Base-by-base conservation (phyloP, 768 basidiomycete species). In the Suillus ampliporus region DNA sequence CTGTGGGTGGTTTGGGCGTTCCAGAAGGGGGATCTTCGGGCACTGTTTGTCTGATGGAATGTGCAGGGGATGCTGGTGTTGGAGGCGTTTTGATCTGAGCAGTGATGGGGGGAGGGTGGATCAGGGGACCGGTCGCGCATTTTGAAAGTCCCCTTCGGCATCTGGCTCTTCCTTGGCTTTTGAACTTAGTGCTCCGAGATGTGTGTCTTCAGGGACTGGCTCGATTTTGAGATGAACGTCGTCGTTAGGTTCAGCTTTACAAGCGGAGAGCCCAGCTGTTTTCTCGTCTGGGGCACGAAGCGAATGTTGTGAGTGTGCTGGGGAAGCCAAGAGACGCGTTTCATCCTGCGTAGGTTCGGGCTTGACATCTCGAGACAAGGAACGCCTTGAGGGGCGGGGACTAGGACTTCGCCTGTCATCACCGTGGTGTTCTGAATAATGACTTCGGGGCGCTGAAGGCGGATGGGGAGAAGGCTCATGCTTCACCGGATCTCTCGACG, bases 121-220 rank as follows among this genome's bases (percentile, higher is more conserved):
- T 74, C 61, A 57, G 70, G 68, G n/a, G 71, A 70, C 51, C 66
- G 60, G 26, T 60, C 54, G 38, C 65, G 65, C 58, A 57, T 68
- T 44, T 68, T 70, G n/a, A 43, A 61, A 61, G 61, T 70, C 64
- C 17, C 14, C 40, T 57, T 67, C 70, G 57, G 43, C 68, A 46
- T 64, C 69, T 63, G n/a, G 64, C 31, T 58, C 65, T 11, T 68
- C 72, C 58, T 64, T 61, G 34, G 38, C 66, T 58, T 71, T 65
- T 4, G 43, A 38, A 35, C 35, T 54, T 40, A 37, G 40, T 11
- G 23, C 23, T 57, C n/a, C 52, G 52, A 38, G 59, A 60, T 52
- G 34, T 37, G 7, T 21, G 17, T 26, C 31, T 10, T 38, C 53
- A 23, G 37, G 9, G 37, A 38, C 17, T 17, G 35, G 23, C 21